Conservation (phyloP, 495 filamentous ascomycete species). For the Parmelia sp. region DNA sequence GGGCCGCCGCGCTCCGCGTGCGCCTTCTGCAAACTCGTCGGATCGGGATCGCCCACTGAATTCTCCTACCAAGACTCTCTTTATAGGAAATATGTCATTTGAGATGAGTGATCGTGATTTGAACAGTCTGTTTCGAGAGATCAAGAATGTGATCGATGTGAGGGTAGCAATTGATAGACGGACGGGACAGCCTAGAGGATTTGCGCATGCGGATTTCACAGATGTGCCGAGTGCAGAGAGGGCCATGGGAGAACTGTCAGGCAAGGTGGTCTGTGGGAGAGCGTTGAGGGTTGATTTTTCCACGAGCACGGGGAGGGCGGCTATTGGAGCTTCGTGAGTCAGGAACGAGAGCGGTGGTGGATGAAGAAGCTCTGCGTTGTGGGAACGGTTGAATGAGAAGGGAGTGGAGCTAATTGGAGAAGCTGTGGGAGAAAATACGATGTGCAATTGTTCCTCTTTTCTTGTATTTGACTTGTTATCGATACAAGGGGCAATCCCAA, state of each 20-base stretch:
- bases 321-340: background rate
- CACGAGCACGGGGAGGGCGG: conserved; percentile 18
- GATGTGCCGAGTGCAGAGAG: conserved; percentile 54
- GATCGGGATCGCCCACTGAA: conserved; percentile 19
- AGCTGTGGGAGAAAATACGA: background rate
- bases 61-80: conserved; percentile 61
- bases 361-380: background rate
- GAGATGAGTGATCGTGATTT: conserved; percentile 85
- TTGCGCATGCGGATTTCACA: conserved; percentile 82
- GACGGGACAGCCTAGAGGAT: conserved; percentile 82
- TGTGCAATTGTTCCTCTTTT: conserved; percentile 4
- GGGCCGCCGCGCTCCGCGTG: conserved; percentile 4
- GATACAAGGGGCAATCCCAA: conserved; percentile 3
- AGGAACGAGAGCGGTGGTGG: background rate
- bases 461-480: conserved; percentile 8
- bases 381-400: background rate
- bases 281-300: conserved; percentile 60
- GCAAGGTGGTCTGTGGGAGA: conserved; percentile 58
- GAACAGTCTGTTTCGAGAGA: conserved; percentile 67
- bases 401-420: background rate
- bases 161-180: conserved; percentile 84
- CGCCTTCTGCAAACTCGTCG: background rate
- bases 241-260: conserved; percentile 51
- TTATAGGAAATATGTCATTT: conserved; percentile 84
- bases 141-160: conserved; percentile 70